Evolutionary conservation across 805 yeast species (phyloP).

Genomic region (Candida hungchunana): DNA sequence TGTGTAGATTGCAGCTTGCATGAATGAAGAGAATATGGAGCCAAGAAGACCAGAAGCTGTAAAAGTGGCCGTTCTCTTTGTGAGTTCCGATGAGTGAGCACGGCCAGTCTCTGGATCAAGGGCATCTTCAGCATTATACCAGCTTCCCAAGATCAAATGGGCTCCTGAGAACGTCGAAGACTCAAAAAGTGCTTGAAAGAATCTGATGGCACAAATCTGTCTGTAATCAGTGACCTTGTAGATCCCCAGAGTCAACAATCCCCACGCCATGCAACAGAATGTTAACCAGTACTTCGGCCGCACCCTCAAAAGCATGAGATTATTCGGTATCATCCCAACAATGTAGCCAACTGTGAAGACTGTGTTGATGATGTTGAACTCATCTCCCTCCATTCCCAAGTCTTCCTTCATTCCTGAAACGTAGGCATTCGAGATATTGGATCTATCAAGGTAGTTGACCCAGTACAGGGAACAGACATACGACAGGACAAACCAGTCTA

Average conservation of each 20-base stretch:
- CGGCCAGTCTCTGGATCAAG: constrained; percentile 21
- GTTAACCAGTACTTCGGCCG: constrained; percentile 56
- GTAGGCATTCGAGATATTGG: constrained; percentile 54
- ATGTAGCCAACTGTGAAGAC: constrained; percentile 59
- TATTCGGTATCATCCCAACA: constrained; percentile 59
- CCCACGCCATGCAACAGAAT: constrained; percentile 55
- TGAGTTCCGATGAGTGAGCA: constrained; percentile 35
- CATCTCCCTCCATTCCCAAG: constrained; percentile 41
- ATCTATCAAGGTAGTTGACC: constrained; percentile 55
- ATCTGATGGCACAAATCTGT: constrained; percentile 53
- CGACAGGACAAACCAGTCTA: constrained; percentile 25
- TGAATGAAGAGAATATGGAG: constrained; percentile 49
- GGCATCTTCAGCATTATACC: constrained; percentile 41
- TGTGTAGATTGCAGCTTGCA: constrained; percentile 51
- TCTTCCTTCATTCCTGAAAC: constrained; percentile 67
- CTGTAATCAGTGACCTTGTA: constrained; percentile 42
- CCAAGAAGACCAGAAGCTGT: constrained; percentile 53
- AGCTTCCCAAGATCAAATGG: constrained; percentile 49
- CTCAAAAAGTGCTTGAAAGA: constrained; percentile 59
- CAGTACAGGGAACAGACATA: constrained; percentile 24
- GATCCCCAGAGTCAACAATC: constrained; percentile 46
- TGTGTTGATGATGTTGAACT: constrained; percentile 49
- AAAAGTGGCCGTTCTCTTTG: constrained; percentile 50
- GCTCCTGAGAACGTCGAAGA: constrained; percentile 52
- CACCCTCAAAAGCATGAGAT: constrained; percentile 45